Conservation (phyloP, 768 basidiomycete genomes). For the Hericium rajendrae region DNA sequence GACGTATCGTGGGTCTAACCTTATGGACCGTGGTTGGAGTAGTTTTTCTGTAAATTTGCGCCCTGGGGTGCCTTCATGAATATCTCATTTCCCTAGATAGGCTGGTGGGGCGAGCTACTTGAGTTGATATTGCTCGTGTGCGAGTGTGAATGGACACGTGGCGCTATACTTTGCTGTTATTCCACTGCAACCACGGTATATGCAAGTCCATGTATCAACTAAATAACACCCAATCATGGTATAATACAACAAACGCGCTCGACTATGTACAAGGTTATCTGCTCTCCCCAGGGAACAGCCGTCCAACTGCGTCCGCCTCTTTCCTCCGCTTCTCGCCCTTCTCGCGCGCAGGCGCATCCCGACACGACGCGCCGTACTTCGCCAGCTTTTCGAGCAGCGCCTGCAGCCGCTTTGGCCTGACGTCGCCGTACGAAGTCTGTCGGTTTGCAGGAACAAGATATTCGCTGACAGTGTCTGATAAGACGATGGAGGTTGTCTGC, state of each 20-base stretch:
- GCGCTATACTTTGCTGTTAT: too few relatives aligned
- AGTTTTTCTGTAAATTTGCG: slow-evolving; percentile 5
- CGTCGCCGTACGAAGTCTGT: slow-evolving; percentile 51
- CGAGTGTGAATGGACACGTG: too few relatives aligned
- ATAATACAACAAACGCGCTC: background rate
- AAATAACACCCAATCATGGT: background rate
- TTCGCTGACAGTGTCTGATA: slow-evolving; percentile 66
- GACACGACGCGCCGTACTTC: slow-evolving; percentile 51
- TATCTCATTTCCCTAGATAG: slow-evolving; percentile 8
- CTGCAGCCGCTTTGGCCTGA: slow-evolving; percentile 66
- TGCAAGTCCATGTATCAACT: background rate
- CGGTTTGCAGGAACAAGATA: slow-evolving; percentile 67
- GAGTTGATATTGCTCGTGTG: background rate
- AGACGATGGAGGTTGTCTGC: slow-evolving; percentile 64
- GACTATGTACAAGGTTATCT: slow-evolving; percentile 22
- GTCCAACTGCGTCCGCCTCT: slow-evolving; percentile 73
- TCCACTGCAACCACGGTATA: background rate
- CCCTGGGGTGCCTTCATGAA: slow-evolving; percentile 5
- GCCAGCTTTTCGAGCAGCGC: slow-evolving; percentile 73
- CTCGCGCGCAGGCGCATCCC: slow-evolving; percentile 52
- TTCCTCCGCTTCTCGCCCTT: slow-evolving; percentile 62
- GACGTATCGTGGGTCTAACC: slow-evolving; percentile 10
- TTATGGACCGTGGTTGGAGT: slow-evolving; percentile 6
- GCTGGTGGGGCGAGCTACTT: background rate
- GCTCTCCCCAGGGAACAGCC: slow-evolving; percentile 62